A percentile compares a stretch with the other conserved stretches of the same genome.
These are phyloP conservation scores for Cucumis melo DNA, from an alignment of 306 rosid species.

Conservation along the genomic window DNA sequence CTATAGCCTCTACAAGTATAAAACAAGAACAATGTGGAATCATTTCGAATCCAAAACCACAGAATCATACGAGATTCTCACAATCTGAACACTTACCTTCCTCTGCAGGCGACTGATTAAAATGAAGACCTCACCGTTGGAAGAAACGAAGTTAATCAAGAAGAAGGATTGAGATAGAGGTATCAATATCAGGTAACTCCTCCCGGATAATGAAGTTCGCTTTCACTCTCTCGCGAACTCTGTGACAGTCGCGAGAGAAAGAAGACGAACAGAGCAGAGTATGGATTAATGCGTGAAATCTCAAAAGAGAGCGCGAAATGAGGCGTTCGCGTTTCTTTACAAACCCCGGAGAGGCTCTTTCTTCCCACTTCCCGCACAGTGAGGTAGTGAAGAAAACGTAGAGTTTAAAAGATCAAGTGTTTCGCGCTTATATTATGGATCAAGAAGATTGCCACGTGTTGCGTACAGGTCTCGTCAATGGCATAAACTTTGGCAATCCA, in stretches of 20 bases:
- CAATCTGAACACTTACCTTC: neutral
- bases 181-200: neutral
- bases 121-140: neutral
- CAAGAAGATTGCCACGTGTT: neutral
- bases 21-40: neutral
- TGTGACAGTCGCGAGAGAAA: neutral
- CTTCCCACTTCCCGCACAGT: neutral
- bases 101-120: neutral
- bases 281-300: neutral
- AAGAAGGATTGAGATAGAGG: neutral
- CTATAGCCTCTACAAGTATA: neutral
- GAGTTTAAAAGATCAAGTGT: neutral
- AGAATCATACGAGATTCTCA: neutral
- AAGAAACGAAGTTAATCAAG: neutral
- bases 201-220: neutral
- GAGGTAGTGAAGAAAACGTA: neutral
- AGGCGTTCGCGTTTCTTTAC: neutral
- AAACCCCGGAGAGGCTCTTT: neutral
- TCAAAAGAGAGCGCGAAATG: constrained; percentile 2
- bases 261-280: neutral
- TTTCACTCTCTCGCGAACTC: neutral
- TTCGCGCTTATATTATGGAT: neutral
- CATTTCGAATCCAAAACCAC: neutral
- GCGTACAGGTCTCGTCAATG: neutral
- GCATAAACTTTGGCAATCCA: neutral